Base-by-base conservation (phyloP, 2,329 filamentous ascomycete species). In the Botrytis fabae region DNA sequence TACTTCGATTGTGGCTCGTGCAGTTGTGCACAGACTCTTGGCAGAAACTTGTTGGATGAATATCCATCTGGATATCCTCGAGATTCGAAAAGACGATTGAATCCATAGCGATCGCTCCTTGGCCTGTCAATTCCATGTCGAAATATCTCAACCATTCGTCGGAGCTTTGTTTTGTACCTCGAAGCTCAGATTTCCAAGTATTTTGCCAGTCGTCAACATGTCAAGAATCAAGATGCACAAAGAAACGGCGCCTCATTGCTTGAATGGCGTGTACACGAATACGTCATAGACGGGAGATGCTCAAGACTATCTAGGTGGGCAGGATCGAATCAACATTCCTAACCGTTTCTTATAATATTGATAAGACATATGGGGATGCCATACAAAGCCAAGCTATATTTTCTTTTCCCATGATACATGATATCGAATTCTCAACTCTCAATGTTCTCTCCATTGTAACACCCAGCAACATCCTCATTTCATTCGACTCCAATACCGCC, bases 261-360 rank as follows among this genome's bases (percentile, higher is more conserved):
- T 35, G 42, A 12, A 65, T 48, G 22, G 42, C 28, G 40, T 44
- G n/a, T 25, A 64, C 35, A 28, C 35, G 18, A 44, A 68, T 68
- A 69, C 65, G 65, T 69, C 48, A 57, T 69, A 69, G 18, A 28
- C 46, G 35, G 48, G 35, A 69, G 12, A 25, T 42, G 22, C 35
- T 62, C 38, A 62, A n/a, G 22, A 40, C 60, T 38, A 38, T 10
- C 51, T 18, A 54, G n/a, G n/a, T 57, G 6, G 51, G 51, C 9
- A 54, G n/a, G n/a, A 54, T 66, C 32, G 54, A 66, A 51, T 40
- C 44, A 66, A 54, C 63, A 66, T 66, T 40, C 65, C 46, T 54
- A 32, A 20, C 46, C 32, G 28, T 25, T 25, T 54, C 38, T 32
- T 18, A 18, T 14, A 32, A 40, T 66, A 40, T 14, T 28, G 44